Evolutionary conservation across 495 filamentous ascomycete species (phyloP).

Genomic region (Lophiostoma macrostomum): DNA sequence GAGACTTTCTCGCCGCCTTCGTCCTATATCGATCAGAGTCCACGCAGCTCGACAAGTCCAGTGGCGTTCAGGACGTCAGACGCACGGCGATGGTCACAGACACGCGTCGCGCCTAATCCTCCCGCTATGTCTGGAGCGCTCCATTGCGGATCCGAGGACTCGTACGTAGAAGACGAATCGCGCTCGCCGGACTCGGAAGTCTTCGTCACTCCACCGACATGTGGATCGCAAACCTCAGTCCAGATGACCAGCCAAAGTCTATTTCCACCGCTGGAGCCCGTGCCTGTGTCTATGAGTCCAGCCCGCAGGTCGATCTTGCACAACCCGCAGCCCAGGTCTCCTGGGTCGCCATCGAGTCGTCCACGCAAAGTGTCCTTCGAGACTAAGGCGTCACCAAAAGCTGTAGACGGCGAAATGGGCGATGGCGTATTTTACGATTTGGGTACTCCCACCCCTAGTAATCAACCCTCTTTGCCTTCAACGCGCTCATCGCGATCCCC

Average conservation of each 20-base stretch:
- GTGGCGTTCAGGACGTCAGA: neutral
- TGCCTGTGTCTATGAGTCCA: too few relatives aligned
- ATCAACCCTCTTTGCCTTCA: too few relatives aligned
- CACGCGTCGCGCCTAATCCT: too few relatives aligned
- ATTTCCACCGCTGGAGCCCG: too few relatives aligned
- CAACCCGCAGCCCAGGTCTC: too few relatives aligned
- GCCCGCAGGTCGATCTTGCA: too few relatives aligned
- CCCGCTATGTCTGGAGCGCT: too few relatives aligned
- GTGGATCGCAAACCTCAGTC: too few relatives aligned
- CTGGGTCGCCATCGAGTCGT: too few relatives aligned
- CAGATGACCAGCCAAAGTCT: neutral
- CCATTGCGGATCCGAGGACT: neutral
- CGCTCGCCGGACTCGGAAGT: neutral
- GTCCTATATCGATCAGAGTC: neutral
- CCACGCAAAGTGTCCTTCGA: too few relatives aligned
- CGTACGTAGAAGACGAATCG: too few relatives aligned
- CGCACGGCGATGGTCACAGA: neutral
- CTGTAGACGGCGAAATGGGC: neutral
- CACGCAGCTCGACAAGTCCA: neutral
- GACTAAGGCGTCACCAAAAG: neutral
- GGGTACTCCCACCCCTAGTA: neutral
- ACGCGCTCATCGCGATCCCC: too few relatives aligned
- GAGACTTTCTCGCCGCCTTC: conserved; percentile 12
- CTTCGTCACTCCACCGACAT: conserved; percentile 3
- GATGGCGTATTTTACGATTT: neutral